phyloP scores from a whole-genome alignment of 2,329 filamentous ascomycete genomes.

The Aspergillus novofumigatus region DNA sequence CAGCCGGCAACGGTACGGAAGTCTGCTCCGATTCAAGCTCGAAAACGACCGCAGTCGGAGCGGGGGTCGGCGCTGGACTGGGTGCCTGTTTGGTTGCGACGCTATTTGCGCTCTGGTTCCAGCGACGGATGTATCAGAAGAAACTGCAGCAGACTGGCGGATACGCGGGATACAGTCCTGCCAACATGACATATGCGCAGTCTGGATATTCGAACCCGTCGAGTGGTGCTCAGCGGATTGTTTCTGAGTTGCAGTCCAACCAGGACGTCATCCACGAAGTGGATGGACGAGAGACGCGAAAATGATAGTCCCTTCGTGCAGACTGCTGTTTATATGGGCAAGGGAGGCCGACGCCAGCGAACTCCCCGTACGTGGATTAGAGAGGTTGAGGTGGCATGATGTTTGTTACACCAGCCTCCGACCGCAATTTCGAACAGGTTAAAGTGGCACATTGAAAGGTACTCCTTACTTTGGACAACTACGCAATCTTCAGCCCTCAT shows the following conservation, averaged over 20 bases:
- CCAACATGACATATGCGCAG: neutral
- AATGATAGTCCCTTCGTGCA: neutral
- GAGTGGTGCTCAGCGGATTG: neutral
- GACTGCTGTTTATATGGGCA: too few relatives aligned
- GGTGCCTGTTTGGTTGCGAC: slow-evolving; percentile 1
- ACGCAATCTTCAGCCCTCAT: neutral
- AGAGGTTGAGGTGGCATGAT: neutral
- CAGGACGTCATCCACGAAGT: neutral
- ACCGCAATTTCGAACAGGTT: neutral
- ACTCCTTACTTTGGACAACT: neutral
- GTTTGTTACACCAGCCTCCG: neutral
- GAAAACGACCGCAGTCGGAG: neutral
- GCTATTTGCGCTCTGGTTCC: neutral
- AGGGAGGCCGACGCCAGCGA: too few relatives aligned
- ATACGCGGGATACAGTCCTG: neutral
- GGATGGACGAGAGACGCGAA: neutral
- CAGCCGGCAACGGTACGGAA: neutral
- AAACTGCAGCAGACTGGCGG: neutral
- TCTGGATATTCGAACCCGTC: neutral
- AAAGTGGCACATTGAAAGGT: neutral
- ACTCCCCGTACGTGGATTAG: neutral
- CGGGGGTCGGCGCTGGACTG: neutral
- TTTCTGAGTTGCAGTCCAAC: neutral
- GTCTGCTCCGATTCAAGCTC: neutral
- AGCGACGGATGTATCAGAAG: slow-evolving; percentile 1